Evolutionary conservation across 2,329 filamentous ascomycete species (phyloP), one percentile per base, ranked within the genome.

Genomic region (Pseudohalonectria lignicola): DNA sequence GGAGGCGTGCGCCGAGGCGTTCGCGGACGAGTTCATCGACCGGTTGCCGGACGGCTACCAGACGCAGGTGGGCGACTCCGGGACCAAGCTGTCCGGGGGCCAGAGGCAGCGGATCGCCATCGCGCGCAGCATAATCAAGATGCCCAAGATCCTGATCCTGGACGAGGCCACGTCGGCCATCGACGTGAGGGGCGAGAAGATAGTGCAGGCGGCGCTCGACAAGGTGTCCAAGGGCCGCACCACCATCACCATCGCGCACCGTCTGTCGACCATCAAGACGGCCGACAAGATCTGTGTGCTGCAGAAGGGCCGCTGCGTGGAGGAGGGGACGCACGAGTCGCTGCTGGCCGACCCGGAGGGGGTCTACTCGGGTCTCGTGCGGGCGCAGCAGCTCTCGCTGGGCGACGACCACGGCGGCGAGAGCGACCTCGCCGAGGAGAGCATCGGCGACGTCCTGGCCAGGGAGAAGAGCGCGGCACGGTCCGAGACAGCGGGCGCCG

Each of bases 261-360:
- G 36, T 7, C 36, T 46, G 82, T 83, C 79, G 0, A 87, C 82
- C 0, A 82, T 86, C 49, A 80, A 78, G 54, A 76, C 82, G 45
- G 85, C 86, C 4, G 81, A 93, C 51, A 74, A 77, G 28, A 93
- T 93, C 39, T 64, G 87, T 7, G 86, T 93, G 1, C 57, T 93
- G 38, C 70, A 80, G 35, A 73, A 80, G 47, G 86, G 86, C 2
- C 60, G 68, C 37, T 73, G 86, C 0, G 69, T 81, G 8, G 85
- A 94, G 54, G 64, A 79, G 47, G 86, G 86, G 0, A 86, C 74
- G 0, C 86, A 94, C 46, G 74, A 86, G 6, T 71, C 76, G 31
- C 69, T 94, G 1, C 63, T 93, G 1, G 64, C 76, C 4, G 65
- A 74, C 4, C 29, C 30, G 13, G 64, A 63, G 3, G 75, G 82